phyloP scores from a whole-genome alignment of 495 filamentous ascomycete genomes.

The Emericellopsis terricola region DNA sequence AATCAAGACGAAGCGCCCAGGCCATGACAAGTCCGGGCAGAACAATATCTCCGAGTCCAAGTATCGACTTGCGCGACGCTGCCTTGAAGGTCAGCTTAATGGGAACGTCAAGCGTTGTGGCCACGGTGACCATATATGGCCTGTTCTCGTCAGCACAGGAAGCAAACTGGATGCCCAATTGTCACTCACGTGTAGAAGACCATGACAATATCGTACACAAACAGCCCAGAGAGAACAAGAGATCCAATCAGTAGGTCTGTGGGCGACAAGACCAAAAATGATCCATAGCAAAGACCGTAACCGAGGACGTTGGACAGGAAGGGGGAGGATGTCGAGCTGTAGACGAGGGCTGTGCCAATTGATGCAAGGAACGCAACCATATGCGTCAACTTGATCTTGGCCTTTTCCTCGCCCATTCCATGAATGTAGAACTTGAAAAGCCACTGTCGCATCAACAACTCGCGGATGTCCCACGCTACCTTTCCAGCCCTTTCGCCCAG shows the following conservation, averaged over 20 bases:
- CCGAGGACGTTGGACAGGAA: slow-evolving; percentile 77
- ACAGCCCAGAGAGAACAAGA: slow-evolving; percentile 58
- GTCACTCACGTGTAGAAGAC: slow-evolving; percentile 72
- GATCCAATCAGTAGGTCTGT: slow-evolving; percentile 75
- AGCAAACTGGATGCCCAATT: not conserved
- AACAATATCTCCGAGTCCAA: slow-evolving; percentile 86
- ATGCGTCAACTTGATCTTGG: slow-evolving; percentile 18
- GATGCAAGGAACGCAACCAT: slow-evolving; percentile 42
- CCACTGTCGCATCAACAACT: slow-evolving; percentile 27
- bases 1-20: slow-evolving; percentile 75
- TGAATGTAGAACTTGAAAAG: slow-evolving; percentile 23
- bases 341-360: slow-evolving; percentile 39
- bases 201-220: slow-evolving; percentile 92
- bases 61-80: slow-evolving; percentile 52
- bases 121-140: slow-evolving; percentile 90
- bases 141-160: slow-evolving; percentile 11
- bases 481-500: slow-evolving; percentile 8
- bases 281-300: slow-evolving; percentile 67
- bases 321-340: slow-evolving; percentile 50
- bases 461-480: slow-evolving; percentile 25
- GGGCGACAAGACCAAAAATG: slow-evolving; percentile 72
- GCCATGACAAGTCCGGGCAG: slow-evolving; percentile 88
- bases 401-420: slow-evolving; percentile 14
- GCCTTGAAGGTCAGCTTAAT: slow-evolving; percentile 85
- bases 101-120: slow-evolving; percentile 74